Evolutionary conservation across 1,284 basidiomycete species (phyloP).

Genomic region (Austroboletus novae-zelandiae): DNA sequence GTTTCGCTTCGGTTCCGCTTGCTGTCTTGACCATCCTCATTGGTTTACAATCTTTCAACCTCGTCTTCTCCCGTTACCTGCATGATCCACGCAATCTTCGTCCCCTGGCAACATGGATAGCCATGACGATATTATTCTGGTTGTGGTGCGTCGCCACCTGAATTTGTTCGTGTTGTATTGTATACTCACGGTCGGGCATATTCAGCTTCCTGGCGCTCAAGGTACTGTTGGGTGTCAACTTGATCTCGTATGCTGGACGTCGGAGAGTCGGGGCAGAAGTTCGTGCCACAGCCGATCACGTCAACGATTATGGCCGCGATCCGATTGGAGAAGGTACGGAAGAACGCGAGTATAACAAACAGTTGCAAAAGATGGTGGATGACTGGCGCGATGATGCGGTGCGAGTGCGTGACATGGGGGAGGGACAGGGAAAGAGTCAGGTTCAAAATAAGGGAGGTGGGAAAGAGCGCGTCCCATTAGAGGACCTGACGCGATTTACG

Average conservation of each 20-base stretch:
- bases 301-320: constrained; percentile 84
- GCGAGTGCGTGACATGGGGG: constrained; percentile 69
- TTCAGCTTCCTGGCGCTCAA: constrained; percentile 79
- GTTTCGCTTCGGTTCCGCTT: constrained; percentile 91
- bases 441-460: constrained; percentile 35
- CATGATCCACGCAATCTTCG: constrained; percentile 30
- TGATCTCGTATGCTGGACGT: constrained; percentile 80
- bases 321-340: constrained; percentile 86
- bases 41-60: constrained; percentile 74
- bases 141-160: constrained; percentile 55
- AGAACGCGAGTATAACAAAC: constrained; percentile 82
- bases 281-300: constrained; percentile 63
- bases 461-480: constrained; percentile 68
- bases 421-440: constrained; percentile 26
- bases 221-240: constrained; percentile 82
- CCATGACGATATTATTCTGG: constrained; percentile 74
- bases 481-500: constrained; percentile 87
- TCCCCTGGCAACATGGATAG: constrained; percentile 61
- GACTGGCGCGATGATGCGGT: constrained; percentile 66
- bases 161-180: neutral
- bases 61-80: constrained; percentile 53
- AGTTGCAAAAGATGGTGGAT: constrained; percentile 71
- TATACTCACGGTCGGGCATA: constrained; percentile 1
- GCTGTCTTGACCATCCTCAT: constrained; percentile 91
- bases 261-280: constrained; percentile 76